phyloP scores from a whole-genome alignment of 2,329 filamentous ascomycete species.

The Grosmannia huntii region DNA sequence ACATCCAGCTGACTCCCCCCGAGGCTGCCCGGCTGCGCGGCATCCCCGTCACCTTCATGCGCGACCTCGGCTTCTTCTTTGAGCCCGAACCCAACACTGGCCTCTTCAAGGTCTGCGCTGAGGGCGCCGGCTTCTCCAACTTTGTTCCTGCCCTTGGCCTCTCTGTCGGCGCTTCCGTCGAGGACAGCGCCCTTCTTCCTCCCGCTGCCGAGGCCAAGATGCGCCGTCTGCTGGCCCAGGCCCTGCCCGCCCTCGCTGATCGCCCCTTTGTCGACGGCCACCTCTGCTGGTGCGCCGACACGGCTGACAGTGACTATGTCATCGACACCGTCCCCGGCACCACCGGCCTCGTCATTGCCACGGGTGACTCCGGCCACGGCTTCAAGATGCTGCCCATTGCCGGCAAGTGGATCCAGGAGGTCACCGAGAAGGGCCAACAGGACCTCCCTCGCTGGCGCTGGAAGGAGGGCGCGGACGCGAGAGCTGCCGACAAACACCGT shows the following conservation, averaged over 20 bases:
- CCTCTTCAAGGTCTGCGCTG: constrained; percentile 46
- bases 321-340: constrained; percentile 44
- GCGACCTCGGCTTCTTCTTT: constrained; percentile 53
- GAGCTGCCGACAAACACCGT: background rate
- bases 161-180: constrained; percentile 25
- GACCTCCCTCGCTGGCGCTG: constrained; percentile 35
- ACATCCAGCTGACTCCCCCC: constrained; percentile 40
- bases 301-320: constrained; percentile 44
- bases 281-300: constrained; percentile 54
- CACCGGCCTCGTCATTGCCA: constrained; percentile 33
- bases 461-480: constrained; percentile 23
- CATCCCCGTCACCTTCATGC: constrained; percentile 47
- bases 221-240: constrained; percentile 35
- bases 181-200: constrained; percentile 36
- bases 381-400: constrained; percentile 51
- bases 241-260: constrained; percentile 38
- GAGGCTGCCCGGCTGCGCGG: constrained; percentile 41
- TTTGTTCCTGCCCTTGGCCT: constrained; percentile 13
- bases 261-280: constrained; percentile 41
- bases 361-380: constrained; percentile 48
- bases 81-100: constrained; percentile 47
- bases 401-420: constrained; percentile 38
- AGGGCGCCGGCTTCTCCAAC: constrained; percentile 40
- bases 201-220: constrained; percentile 37
- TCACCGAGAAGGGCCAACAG: constrained; percentile 33